Evolutionary conservation across 78 protist genomes (phyloP).

Genomic region (Speleostelium caveatum): DNA sequence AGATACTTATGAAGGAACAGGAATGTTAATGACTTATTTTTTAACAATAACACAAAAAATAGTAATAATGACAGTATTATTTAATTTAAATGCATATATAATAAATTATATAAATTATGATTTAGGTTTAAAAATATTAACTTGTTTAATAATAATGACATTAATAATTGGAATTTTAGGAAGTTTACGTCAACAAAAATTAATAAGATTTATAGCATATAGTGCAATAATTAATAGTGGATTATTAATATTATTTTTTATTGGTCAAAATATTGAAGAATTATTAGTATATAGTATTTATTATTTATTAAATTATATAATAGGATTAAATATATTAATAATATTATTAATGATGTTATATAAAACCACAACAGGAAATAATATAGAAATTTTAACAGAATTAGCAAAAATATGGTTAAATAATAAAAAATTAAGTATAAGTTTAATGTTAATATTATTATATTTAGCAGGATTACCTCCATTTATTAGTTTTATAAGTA

Average conservation of each 20-base stretch:
- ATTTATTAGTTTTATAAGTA: background rate
- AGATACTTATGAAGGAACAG: slow-evolving; percentile 20
- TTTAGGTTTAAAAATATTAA: background rate
- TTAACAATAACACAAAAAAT: slow-evolving; percentile 26
- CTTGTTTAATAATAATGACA: background rate
- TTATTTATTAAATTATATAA: background rate
- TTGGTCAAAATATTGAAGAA: background rate
- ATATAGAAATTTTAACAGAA: background rate
- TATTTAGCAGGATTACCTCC: slow-evolving; percentile 15
- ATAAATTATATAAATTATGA: background rate
- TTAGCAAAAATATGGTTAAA: background rate
- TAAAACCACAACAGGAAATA: background rate
- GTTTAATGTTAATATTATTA: background rate
- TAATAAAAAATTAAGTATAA: background rate
- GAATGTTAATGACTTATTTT: slow-evolving; percentile 7
- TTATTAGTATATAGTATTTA: background rate
- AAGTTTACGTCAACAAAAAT: slow-evolving; percentile 5
- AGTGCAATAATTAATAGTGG: slow-evolving; percentile 15
- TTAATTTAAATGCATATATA: background rate
- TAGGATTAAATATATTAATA: slow-evolving; percentile 5
- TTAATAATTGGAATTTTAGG: slow-evolving; percentile 2
- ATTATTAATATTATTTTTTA: slow-evolving; percentile 8
- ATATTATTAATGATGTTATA: background rate
- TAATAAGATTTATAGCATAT: background rate
- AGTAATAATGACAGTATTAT: slow-evolving; percentile 9